Base-by-base conservation (phyloP, 179 eudicot species). In the Sideroxylon spinosum region DNA sequence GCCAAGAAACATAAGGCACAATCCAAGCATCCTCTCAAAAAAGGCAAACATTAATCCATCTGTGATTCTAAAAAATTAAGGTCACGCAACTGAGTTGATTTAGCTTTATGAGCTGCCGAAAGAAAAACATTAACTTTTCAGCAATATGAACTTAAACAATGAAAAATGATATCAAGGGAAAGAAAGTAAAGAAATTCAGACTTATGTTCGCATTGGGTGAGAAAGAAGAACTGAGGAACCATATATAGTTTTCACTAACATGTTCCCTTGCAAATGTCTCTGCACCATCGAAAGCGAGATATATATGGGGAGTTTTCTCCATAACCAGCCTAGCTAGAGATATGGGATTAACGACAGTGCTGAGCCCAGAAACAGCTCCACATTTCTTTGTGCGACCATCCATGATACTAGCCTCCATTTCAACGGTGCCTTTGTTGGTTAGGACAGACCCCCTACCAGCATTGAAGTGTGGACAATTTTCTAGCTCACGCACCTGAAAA, bases 341-440 rank as follows among this genome's bases (percentile, higher is more conserved):
- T 73, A 95, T 84, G 72, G 97, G 71, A 88, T 95, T 95, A 17
- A 88, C 91, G 23, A 95, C 97, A 79, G 96, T 90, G 23, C 84
- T 93, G n/a, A 95, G 84, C 66, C 99, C 99, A 74, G 91, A 93
- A 84, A 95, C 98, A 76, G 98, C 95, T 14, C 98, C 99, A 86
- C 98, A 95, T 19, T 77, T 86, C 87, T 87, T 93, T 19, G 92
- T 87, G 20, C 79, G 5, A 37, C 44, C 96, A 86, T 95, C 99
- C 99, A 95, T 95, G 73, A 95, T 95, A 80, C 89, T 86, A 63
- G 99, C 99, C 86, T 95, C 99, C 99, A 95, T 95, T 82, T 95
- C 99, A 8, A 90, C 90, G 6, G 94, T 89, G 23, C 97, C 97
- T 25, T 82, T 81, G 69, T 75, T 82, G 8, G 90, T 89, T 63